phyloP scores from a whole-genome alignment of 2,329 filamentous ascomycete species.

The Cladophialophora immunda region DNA sequence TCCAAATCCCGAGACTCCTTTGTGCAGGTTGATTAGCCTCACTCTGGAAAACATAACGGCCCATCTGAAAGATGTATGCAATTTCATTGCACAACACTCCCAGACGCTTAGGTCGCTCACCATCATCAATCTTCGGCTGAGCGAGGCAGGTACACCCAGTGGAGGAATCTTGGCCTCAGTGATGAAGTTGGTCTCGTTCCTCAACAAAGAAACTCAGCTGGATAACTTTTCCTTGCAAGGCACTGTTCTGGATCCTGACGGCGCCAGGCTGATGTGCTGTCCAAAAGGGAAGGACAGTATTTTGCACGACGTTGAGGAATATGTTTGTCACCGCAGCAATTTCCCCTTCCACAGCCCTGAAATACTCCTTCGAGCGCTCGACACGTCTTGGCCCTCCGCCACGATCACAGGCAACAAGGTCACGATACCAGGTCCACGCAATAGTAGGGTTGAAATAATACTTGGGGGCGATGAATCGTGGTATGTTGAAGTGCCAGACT shows the following conservation, averaged over 20 bases:
- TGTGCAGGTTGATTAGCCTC: conserved; percentile 5
- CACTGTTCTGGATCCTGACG: neutral
- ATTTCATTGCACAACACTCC: neutral
- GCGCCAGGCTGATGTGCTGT: neutral
- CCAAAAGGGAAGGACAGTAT: neutral
- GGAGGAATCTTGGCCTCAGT: neutral
- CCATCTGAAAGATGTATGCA: neutral
- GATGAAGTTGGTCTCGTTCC: conserved; percentile 7
- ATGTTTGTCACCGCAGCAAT: neutral
- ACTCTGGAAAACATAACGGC: conserved; percentile 8
- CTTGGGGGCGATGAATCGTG: neutral
- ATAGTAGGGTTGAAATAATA: neutral
- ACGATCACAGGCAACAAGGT: neutral
- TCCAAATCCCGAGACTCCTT: neutral
- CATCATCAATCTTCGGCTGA: conserved; percentile 4
- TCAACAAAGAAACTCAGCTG: neutral
- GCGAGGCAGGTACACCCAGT: neutral
- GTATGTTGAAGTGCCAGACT: neutral
- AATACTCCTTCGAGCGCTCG: neutral
- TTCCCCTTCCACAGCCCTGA: neutral
- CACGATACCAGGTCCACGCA: neutral
- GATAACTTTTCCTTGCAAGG: conserved; percentile 1
- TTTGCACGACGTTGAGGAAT: conserved; percentile 2
- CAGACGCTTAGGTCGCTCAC: neutral
- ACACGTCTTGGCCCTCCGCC: neutral